These are phyloP conservation scores for Boletellus dicymbophilus DNA, from an alignment of 1,284 basidiomycete genomes.

Conservation along the genomic window DNA sequence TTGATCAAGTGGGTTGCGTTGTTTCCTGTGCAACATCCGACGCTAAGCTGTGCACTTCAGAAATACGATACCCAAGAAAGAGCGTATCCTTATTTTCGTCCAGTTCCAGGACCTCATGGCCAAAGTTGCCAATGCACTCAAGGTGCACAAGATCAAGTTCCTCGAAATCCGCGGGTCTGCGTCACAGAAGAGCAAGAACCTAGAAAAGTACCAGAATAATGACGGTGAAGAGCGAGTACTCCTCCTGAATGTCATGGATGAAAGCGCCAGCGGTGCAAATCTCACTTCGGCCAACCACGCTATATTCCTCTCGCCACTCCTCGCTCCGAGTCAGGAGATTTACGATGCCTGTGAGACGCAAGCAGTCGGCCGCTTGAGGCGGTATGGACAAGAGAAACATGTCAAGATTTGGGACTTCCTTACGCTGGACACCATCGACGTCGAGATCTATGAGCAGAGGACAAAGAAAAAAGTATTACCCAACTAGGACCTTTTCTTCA, in stretches of 20 bases:
- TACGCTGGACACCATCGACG: slow-evolving; percentile 84
- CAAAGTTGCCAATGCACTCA: slow-evolving; percentile 86
- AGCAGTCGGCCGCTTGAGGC: slow-evolving; percentile 85
- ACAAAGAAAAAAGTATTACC: slow-evolving; percentile 33
- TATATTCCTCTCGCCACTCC: slow-evolving; percentile 90
- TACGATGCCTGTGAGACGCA: slow-evolving; percentile 90
- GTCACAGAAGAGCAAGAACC: slow-evolving; percentile 72
- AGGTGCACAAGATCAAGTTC: slow-evolving; percentile 71
- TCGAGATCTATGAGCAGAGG: slow-evolving; percentile 69
- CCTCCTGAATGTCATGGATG: slow-evolving; percentile 90
- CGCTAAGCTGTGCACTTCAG: slow-evolving; percentile 39
- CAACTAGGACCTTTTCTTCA: slow-evolving; percentile 14
- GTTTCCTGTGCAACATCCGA: not conserved
- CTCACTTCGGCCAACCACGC: slow-evolving; percentile 93
- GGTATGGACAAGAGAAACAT: slow-evolving; percentile 82
- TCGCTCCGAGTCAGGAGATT: slow-evolving; percentile 76
- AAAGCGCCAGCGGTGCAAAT: slow-evolving; percentile 92
- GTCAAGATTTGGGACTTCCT: slow-evolving; percentile 84
- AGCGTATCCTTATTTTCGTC: slow-evolving; percentile 89
- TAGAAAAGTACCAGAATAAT: slow-evolving; percentile 83
- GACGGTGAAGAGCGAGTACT: slow-evolving; percentile 77
- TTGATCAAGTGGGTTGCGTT: slow-evolving; percentile 69
- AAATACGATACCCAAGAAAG: slow-evolving; percentile 67
- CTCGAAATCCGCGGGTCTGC: slow-evolving; percentile 85
- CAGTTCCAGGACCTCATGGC: slow-evolving; percentile 93